These are phyloP conservation scores for Phytophthora brassicae DNA, from an alignment of 352 stramenopile genomes.

Conservation along the genomic window DNA sequence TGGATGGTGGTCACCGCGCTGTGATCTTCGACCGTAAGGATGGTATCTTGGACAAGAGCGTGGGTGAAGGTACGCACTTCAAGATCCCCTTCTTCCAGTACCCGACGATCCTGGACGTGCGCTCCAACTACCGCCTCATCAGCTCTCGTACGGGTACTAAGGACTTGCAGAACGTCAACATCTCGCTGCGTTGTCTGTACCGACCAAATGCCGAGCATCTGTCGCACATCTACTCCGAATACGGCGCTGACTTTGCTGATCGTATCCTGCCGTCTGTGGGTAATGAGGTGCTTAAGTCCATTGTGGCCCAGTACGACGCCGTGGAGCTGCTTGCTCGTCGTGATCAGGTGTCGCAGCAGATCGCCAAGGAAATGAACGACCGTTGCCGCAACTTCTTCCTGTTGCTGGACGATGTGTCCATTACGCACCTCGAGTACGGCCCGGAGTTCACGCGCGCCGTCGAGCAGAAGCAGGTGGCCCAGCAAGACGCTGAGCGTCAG, in stretches of 20 bases:
- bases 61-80: slow-evolving; percentile 98
- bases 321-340: slow-evolving; percentile 99
- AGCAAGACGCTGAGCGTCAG: slow-evolving; percentile 99
- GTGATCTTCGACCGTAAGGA: slow-evolving; percentile 99
- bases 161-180: slow-evolving; percentile 99
- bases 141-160: slow-evolving; percentile 97
- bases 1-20: slow-evolving; percentile 97
- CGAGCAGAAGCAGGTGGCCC: slow-evolving; percentile 99
- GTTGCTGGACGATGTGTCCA: slow-evolving; percentile 99
- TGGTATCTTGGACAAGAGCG: slow-evolving; percentile 95
- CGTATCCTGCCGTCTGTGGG: slow-evolving; percentile 99
- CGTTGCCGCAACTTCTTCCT: slow-evolving; percentile 97
- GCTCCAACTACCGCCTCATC: slow-evolving; percentile 97
- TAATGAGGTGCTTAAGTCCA: slow-evolving; percentile 94
- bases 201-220: slow-evolving; percentile 94
- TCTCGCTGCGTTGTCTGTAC: slow-evolving; percentile 97
- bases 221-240: slow-evolving; percentile 96
- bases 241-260: slow-evolving; percentile 98
- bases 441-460: slow-evolving; percentile 99
- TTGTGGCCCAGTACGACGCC: slow-evolving; percentile 98
- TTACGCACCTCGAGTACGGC: slow-evolving; percentile 99
- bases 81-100: slow-evolving; percentile 98
- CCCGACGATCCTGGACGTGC: slow-evolving; percentile 98
- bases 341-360: slow-evolving; percentile 97
- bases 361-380: slow-evolving; percentile 96